Conservation (phyloP, 23 red algal species). For the Chondrus crispus region DNA sequence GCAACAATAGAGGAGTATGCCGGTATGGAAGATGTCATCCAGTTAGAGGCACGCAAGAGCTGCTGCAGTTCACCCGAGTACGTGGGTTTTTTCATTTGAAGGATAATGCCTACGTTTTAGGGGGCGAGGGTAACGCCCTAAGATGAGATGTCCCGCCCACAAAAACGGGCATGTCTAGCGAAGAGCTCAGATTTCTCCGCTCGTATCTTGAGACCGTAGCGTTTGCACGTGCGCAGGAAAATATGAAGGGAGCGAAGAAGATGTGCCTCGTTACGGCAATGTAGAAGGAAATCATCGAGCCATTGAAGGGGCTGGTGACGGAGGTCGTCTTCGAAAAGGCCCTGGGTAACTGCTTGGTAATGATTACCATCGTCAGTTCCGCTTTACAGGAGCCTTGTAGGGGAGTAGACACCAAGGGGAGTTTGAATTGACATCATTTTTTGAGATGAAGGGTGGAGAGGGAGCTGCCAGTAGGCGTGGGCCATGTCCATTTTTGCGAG, state of each 20-base stretch:
- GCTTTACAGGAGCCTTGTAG: neutral
- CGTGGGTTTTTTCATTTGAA: neutral
- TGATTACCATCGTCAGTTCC: conserved; percentile 19
- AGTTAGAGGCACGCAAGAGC: neutral
- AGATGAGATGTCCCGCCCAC: neutral
- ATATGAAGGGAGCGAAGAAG: neutral
- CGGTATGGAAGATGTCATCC: neutral
- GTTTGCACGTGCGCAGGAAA: neutral
- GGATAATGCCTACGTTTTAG: neutral
- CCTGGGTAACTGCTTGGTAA: neutral
- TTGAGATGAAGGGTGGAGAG: neutral
- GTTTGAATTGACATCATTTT: conserved; percentile 33
- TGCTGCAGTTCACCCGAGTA: neutral
- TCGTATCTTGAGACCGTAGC: neutral
- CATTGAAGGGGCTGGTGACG: neutral
- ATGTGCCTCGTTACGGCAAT: neutral
- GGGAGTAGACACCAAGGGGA: conserved; percentile 1
- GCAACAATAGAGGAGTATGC: neutral
- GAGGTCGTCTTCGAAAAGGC: neutral
- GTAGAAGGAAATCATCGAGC: conserved; percentile 32
- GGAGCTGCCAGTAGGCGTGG: neutral
- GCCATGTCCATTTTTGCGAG: neutral
- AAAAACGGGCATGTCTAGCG: neutral
- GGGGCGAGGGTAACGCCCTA: neutral
- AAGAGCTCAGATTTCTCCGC: conserved; percentile 6